Conservation (phyloP, 164 flowering plant species). For the Euptelea pleiosperma region DNA sequence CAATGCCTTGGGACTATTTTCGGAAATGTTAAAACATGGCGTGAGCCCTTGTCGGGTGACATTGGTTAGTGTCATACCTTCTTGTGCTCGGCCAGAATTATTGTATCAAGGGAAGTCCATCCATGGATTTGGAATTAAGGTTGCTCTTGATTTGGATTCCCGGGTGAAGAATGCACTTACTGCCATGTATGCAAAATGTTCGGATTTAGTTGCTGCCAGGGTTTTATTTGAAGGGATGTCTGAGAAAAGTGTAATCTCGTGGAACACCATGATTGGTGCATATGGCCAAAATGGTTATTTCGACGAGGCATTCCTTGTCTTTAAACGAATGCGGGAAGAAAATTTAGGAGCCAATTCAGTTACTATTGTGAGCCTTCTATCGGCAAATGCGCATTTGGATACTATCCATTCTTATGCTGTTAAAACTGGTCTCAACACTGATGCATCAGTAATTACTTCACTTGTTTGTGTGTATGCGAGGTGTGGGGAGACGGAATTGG, state of each 20-base stretch:
- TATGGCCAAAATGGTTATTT: constrained; percentile 35
- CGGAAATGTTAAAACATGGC: constrained; percentile 33
- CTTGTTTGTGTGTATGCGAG: constrained; percentile 31
- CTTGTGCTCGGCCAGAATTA: constrained; percentile 32
- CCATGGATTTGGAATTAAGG: constrained; percentile 36
- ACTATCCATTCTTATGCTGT: constrained; percentile 32
- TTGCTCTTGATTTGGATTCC: constrained; percentile 33
- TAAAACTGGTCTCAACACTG: constrained; percentile 30
- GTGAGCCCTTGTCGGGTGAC: constrained; percentile 31
- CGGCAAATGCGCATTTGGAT: constrained; percentile 25
- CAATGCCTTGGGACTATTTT: constrained; percentile 31
- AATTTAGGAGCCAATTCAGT: constrained; percentile 24
- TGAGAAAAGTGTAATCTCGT: constrained; percentile 40
- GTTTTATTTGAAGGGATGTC: constrained; percentile 34
- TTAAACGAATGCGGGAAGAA: constrained; percentile 30
- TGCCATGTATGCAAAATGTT: constrained; percentile 46
- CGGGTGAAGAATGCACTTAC: constrained; percentile 37
- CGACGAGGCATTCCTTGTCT: constrained; percentile 31
- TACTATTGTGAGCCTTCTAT: constrained; percentile 35
- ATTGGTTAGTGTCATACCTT: constrained; percentile 33
- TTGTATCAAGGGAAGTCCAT: constrained; percentile 32
- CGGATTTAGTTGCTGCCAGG: constrained; percentile 29
- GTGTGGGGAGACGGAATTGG: constrained; percentile 22
- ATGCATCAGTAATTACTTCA: constrained; percentile 33
- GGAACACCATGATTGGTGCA: constrained; percentile 50